Evolutionary conservation across 2,329 filamentous ascomycete species (phyloP).

Genomic region (Fusarium aywerte): DNA sequence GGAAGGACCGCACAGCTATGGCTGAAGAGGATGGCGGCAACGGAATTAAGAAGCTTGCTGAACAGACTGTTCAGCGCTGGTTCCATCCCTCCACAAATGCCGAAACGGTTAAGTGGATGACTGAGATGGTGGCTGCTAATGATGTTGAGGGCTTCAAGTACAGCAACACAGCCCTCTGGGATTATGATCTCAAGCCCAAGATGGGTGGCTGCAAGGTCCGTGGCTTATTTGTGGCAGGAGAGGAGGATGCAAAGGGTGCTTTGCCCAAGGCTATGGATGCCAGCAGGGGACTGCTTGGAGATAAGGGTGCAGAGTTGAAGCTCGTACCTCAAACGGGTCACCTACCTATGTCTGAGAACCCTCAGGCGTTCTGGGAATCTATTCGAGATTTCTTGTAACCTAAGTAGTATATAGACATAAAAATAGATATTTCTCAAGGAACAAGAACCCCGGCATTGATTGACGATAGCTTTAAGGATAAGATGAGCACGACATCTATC

Average conservation of each 20-base stretch:
- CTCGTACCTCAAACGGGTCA: constrained; percentile 79
- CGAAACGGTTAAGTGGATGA: constrained; percentile 66
- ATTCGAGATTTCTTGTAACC: constrained; percentile 67
- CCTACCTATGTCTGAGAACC: constrained; percentile 84
- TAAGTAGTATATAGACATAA: background rate
- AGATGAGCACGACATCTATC: too few species aligned
- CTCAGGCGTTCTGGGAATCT: constrained; percentile 72
- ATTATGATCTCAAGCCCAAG: constrained; percentile 71
- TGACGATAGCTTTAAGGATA: too few species aligned
- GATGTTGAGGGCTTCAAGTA: constrained; percentile 75
- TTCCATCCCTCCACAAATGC: constrained; percentile 71
- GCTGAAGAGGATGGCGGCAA: constrained; percentile 67
- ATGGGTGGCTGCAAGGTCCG: constrained; percentile 67
- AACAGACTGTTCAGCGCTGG: constrained; percentile 79
- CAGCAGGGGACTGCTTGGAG: constrained; percentile 70
- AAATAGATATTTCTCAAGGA: background rate
- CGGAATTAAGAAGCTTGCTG: constrained; percentile 74
- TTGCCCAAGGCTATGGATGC: constrained; percentile 83
- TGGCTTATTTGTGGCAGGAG: constrained; percentile 77
- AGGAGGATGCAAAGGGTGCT: constrained; percentile 74
- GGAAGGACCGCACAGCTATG: constrained; percentile 79
- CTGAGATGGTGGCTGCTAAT: constrained; percentile 75
- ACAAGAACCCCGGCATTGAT: too few species aligned
- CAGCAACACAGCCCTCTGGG: constrained; percentile 75
- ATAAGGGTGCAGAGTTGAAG: constrained; percentile 66